Conservation (phyloP, 1,139 yeast genomes). For the Wickerhamiella infanticola region DNA sequence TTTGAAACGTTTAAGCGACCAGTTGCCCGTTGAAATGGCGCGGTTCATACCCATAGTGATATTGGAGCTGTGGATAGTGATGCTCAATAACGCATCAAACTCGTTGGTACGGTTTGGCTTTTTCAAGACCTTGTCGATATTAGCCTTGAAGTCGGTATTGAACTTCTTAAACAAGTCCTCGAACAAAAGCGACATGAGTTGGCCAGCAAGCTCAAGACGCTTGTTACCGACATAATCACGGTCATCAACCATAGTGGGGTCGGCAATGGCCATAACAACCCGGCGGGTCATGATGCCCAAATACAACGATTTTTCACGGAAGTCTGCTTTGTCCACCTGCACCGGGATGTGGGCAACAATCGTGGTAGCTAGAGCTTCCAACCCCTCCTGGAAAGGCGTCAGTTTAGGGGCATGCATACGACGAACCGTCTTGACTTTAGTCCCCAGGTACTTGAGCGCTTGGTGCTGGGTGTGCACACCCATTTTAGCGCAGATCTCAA, state of each 20-base stretch:
- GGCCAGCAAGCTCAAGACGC: constrained; percentile 94
- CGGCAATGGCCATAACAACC: constrained; percentile 88
- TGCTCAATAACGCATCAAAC: constrained; percentile 80
- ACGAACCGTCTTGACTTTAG: constrained; percentile 82
- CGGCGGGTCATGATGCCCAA: constrained; percentile 95
- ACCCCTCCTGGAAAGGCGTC: constrained; percentile 78
- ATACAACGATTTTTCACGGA: constrained; percentile 85
- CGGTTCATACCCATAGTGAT: constrained; percentile 90
- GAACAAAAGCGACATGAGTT: constrained; percentile 80
- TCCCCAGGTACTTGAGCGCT: constrained; percentile 81
- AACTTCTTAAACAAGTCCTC: constrained; percentile 96
- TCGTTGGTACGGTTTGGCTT: constrained; percentile 92
- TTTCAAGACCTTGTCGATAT: constrained; percentile 82
- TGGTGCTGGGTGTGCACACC: constrained; percentile 87
- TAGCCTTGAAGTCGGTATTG: constrained; percentile 84
- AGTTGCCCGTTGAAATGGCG: constrained; percentile 95
- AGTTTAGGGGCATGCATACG: constrained; percentile 72
- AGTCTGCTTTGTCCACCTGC: constrained; percentile 64
- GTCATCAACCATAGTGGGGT: constrained; percentile 92
- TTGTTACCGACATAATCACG: constrained; percentile 98
- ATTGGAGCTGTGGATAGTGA: constrained; percentile 79
- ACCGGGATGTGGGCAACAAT: constrained; percentile 91
- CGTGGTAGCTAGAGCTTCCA: constrained; percentile 93
- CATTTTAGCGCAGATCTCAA: constrained; percentile 82
- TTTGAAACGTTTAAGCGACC: constrained; percentile 97